These are phyloP conservation scores for Malassezia globosa DNA, from an alignment of 1,284 basidiomycete species.

Conservation along the genomic window DNA sequence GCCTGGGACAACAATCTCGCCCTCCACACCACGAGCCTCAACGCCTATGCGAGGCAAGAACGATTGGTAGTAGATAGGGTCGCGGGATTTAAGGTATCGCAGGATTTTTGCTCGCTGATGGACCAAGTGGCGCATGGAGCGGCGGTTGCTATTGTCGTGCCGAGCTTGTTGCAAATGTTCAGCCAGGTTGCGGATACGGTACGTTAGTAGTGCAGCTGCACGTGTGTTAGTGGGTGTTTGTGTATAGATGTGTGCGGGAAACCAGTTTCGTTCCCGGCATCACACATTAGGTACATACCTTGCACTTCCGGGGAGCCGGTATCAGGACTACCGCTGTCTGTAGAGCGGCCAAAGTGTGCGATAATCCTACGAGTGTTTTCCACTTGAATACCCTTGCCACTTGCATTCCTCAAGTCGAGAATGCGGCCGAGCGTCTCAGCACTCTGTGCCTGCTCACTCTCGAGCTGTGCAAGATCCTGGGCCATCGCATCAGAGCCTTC, in stretches of 20 bases:
- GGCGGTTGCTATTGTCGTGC: slow-evolving; percentile 68
- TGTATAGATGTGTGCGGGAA: slow-evolving; percentile 45
- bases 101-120: slow-evolving; percentile 73
- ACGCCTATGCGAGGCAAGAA: slow-evolving; percentile 66
- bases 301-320: slow-evolving; percentile 76
- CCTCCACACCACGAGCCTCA: slow-evolving; percentile 69
- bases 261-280: background rate
- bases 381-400: slow-evolving; percentile 67
- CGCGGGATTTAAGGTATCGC: slow-evolving; percentile 62
- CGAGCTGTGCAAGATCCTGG: slow-evolving; percentile 17
- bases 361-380: slow-evolving; percentile 76
- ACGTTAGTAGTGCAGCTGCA: slow-evolving; percentile 77
- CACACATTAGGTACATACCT: no score
- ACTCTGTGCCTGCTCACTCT: slow-evolving; percentile 54
- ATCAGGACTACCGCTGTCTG: slow-evolving; percentile 56
- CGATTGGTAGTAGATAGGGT: slow-evolving; percentile 62
- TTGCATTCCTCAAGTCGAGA: slow-evolving; percentile 74
- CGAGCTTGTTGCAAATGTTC: slow-evolving; percentile 60
- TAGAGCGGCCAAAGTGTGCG: slow-evolving; percentile 58
- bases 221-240: no score
- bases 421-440: slow-evolving; percentile 59
- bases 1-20: slow-evolving; percentile 56
- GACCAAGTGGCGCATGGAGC: slow-evolving; percentile 62
- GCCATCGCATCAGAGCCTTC: slow-evolving; percentile 18
- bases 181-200: slow-evolving; percentile 71